Conservation (phyloP, 169 alveolate species). For the Eimeria acervulina region DNA sequence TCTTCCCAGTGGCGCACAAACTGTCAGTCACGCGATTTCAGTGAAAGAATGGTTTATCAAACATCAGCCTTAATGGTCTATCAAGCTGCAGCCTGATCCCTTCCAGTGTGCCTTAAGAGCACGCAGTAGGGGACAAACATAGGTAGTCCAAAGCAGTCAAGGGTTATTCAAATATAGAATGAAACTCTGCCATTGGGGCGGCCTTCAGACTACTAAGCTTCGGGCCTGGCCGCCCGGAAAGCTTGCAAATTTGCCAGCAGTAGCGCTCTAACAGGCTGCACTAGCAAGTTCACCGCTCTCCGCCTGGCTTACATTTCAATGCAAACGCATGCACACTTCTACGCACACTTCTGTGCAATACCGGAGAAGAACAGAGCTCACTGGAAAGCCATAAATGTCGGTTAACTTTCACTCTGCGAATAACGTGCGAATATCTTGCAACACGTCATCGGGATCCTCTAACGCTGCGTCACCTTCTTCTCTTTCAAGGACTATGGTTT, state of each 20-base stretch:
- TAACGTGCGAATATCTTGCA: slow-evolving; percentile 16
- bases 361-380: neutral
- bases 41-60: neutral
- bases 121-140: neutral
- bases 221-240: neutral
- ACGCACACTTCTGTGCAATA: too few species aligned
- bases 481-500: slow-evolving; percentile 6
- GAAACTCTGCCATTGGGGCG: neutral
- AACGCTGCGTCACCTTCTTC: slow-evolving; percentile 5
- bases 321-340: neutral
- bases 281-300: neutral
- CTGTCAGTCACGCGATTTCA: neutral
- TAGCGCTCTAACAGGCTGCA: neutral
- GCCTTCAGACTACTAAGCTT: slow-evolving; percentile 5
- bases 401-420: slow-evolving; percentile 1
- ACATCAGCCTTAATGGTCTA: neutral
- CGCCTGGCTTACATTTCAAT: neutral
- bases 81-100: neutral
- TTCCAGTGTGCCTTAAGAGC: neutral
- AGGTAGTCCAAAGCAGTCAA: neutral
- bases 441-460: slow-evolving; percentile 21
- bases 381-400: neutral
- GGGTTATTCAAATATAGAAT: neutral
- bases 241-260: neutral
- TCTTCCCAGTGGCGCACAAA: neutral